Percentiles rank a stretch among this genome's conserved stretches.
These are phyloP conservation scores for Kodamaea suecica DNA, from an alignment of 1,139 yeast species.

Conservation along the genomic window DNA sequence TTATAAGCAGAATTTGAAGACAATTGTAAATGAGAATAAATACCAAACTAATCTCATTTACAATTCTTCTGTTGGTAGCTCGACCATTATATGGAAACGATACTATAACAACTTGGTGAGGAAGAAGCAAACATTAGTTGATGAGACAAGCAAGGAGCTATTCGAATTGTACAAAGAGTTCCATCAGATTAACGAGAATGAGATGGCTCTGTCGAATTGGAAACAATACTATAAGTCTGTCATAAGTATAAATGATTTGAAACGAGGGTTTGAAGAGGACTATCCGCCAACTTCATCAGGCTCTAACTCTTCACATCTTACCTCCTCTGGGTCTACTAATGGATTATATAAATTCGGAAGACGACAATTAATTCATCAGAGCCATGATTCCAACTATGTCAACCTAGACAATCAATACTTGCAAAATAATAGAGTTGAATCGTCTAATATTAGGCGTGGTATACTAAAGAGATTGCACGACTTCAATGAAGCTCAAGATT, in stretches of 20 bases:
- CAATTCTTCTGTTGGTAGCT: conserved; percentile 24
- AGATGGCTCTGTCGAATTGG: conserved; percentile 15
- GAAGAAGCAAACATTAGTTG: conserved; percentile 23
- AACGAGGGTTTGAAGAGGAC: conserved; percentile 6
- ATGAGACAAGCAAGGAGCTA: conserved; percentile 25
- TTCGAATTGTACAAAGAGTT: conserved; percentile 27
- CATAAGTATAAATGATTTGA: conserved; percentile 19
- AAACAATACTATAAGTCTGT: conserved; percentile 33
- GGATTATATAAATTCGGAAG: not conserved
- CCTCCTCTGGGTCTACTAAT: not conserved
- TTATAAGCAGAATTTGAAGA: conserved; percentile 24
- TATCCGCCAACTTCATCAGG: not conserved
- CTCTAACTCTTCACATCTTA: not conserved
- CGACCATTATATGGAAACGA: conserved; percentile 35
- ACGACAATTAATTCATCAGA: conserved; percentile 5
- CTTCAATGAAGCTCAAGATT: conserved; percentile 5
- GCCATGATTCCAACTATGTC: conserved; percentile 28
- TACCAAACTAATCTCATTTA: conserved; percentile 29
- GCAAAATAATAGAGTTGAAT: conserved; percentile 33
- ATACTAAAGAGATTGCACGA: conserved; percentile 12
- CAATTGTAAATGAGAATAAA: conserved; percentile 28
- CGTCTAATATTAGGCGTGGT: conserved; percentile 25
- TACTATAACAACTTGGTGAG: conserved; percentile 24
- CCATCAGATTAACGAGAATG: conserved; percentile 19
- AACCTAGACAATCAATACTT: conserved; percentile 22